A percentile compares a stretch with the other conserved stretches of the same genome.
Evolutionary conservation across 2,329 filamentous ascomycete species (phyloP).

Genomic region (Chaetomiaceae sp.): DNA sequence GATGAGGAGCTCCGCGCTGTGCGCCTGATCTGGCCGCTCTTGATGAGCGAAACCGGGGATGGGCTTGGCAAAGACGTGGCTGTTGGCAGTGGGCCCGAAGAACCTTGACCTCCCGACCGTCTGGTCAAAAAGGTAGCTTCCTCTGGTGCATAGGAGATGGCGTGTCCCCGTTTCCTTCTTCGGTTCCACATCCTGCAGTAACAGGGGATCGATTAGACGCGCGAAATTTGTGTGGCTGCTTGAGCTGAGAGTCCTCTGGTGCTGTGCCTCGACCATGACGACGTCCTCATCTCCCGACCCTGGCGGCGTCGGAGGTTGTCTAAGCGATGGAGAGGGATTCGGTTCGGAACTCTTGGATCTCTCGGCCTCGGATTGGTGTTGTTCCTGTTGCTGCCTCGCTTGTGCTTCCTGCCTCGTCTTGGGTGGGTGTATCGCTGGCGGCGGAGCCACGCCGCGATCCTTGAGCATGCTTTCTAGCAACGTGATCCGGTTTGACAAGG

Average conservation of each 20-base stretch:
- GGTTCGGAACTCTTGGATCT: conserved; percentile 5
- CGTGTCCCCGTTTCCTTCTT: conserved; percentile 46
- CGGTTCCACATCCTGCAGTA: conserved; percentile 34
- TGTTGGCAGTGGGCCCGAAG: conserved; percentile 51
- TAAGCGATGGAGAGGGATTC: conserved; percentile 21
- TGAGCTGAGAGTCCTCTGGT: conserved; percentile 20
- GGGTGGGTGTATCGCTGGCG: conserved; percentile 49
- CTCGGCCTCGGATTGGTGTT: conserved; percentile 11
- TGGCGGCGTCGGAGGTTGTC: conserved; percentile 19
- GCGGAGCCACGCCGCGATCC: conserved; percentile 45
- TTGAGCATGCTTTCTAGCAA: conserved; percentile 48
- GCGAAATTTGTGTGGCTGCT: conserved; percentile 22
- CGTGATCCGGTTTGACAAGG: conserved; percentile 49
- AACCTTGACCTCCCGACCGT: conserved; percentile 46
- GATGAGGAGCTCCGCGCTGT: conserved; percentile 45
- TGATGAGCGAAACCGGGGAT: conserved; percentile 32
- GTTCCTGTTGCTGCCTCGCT: conserved; percentile 28
- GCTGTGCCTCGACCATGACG: conserved; percentile 26
- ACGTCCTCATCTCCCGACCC: conserved; percentile 34
- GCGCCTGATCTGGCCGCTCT: conserved; percentile 42
- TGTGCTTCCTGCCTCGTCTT: conserved; percentile 44
- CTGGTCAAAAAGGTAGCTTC: conserved; percentile 48
- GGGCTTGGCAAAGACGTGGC: conserved; percentile 44
- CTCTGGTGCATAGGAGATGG: conserved; percentile 44
- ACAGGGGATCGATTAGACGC: conserved; percentile 16